Evolutionary conservation across 306 rosid genomes (phyloP).

Genomic region (Mimosa pudica): DNA sequence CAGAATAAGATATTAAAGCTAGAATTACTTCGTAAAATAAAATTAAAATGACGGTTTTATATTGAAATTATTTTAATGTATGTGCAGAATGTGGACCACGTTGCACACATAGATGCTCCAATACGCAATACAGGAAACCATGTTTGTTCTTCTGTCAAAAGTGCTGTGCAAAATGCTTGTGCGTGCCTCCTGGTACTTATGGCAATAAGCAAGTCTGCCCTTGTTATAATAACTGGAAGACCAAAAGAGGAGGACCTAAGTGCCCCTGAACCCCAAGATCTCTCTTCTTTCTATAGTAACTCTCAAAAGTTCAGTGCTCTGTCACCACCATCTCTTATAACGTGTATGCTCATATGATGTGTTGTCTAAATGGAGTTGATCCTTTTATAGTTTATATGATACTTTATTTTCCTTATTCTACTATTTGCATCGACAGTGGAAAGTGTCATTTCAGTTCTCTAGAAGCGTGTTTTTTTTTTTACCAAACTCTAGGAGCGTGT

Average conservation of each 20-base stretch:
- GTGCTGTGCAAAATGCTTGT: constrained; percentile 73
- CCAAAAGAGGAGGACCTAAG: constrained; percentile 84
- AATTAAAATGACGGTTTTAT: neutral
- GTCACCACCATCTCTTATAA: neutral
- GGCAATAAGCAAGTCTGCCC: constrained; percentile 79
- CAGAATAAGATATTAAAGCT: neutral
- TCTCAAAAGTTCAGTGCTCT: neutral
- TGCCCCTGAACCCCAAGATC: constrained; percentile 54
- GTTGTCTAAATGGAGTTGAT: neutral
- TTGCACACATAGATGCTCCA: constrained; percentile 65
- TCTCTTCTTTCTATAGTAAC: neutral
- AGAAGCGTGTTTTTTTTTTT: neutral
- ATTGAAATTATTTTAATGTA: constrained; percentile 17
- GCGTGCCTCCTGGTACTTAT: constrained; percentile 81
- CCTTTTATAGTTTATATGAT: neutral
- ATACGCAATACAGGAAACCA: constrained; percentile 70
- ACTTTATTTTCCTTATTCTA: neutral
- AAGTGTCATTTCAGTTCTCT: neutral
- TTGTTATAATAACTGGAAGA: constrained; percentile 85
- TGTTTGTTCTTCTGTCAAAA: constrained; percentile 76
- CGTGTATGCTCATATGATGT: neutral
- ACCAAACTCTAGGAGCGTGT: neutral
- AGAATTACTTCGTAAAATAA: neutral
- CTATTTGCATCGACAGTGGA: neutral
- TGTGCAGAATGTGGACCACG: constrained; percentile 63